Evolutionary conservation across 441 rosid species (phyloP), one percentile per base, ranked within the genome.

Genomic region (Bruguiera hainesii): DNA sequence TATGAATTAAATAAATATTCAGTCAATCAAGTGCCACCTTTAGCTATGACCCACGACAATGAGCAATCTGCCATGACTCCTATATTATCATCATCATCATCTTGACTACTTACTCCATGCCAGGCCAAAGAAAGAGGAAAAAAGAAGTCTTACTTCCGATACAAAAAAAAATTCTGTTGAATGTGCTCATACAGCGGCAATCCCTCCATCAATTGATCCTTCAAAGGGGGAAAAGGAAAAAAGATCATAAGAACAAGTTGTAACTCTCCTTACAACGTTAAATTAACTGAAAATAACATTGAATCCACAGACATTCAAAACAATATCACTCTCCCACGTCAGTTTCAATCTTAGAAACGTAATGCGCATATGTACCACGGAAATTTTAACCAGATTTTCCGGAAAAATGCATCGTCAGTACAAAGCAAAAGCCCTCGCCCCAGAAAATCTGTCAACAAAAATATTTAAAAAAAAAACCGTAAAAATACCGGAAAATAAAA

Each of bases 151-250:
- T 76, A 92, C 98, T 83, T 87, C 66, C 96, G 82, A 66, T 83
- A 74, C 1, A 80, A 77, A 74, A 89, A 89, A 58, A 87, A 90
- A 68, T 92, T 92, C 69, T 85, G 88, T 68, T 73, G 75, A 55
- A 89, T 81, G 68, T 87, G 90, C 58, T 82, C 86, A n/a, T 84
- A 89, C 3, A 77, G 80, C 11, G 83, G 84, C 70, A 79, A 61
- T 37, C 74, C 85, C 56, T 79, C 85, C 48, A 61, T 74, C 71
- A 84, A 83, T 57, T 65, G 87, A 74, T 86, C 89, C 89, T 81
- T 60, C 53, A 80, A 67, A 42, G 5, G 16, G 48, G 18, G 15
- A 11, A 42, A 42, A 3, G 16, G 15, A 11, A 3, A 10, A 42
- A 42, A 42, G 15, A 53, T 53, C 57, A 53, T n/a, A 21, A 52